Conservation (phyloP, 1,284 basidiomycete species). For the Tilletia indica region DNA sequence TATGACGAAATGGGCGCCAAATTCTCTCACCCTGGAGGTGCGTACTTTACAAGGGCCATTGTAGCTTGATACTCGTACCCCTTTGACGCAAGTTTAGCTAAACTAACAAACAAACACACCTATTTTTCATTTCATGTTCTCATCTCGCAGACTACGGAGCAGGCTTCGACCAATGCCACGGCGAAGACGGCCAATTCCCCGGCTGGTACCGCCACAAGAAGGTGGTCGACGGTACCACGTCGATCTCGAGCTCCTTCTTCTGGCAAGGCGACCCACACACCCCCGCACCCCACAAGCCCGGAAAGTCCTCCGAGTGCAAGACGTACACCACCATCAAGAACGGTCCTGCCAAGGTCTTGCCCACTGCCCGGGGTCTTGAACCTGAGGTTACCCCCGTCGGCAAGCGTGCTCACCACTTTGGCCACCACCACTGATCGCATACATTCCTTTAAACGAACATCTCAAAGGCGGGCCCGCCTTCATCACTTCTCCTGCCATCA, state of each 20-base stretch:
- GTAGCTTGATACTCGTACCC: too few species aligned
- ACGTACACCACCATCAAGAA: conserved; percentile 16
- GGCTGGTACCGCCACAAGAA: conserved; percentile 12
- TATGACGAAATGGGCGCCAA: conserved; percentile 9
- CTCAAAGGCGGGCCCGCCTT: too few species aligned
- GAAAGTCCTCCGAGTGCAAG: conserved; percentile 20
- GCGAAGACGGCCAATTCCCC: conserved; percentile 11
- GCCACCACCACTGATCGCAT: conserved; percentile 15
- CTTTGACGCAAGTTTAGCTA: too few species aligned
- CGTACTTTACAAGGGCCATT: not conserved
- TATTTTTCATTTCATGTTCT: too few species aligned
- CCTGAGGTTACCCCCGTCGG: not conserved
- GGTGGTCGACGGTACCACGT: not conserved
- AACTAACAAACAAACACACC: too few species aligned
- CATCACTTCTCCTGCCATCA: too few species aligned
- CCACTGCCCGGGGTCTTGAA: not conserved
- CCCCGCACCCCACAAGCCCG: conserved; percentile 20
- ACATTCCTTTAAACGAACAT: too few species aligned
- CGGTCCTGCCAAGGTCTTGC: conserved; percentile 15
- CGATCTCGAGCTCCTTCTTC: conserved; percentile 15
- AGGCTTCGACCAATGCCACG: conserved; percentile 22
- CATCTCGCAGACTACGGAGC: conserved; percentile 15
- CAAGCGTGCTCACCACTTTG: conserved; percentile 11
- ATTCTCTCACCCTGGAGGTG: not conserved
- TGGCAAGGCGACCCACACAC: conserved; percentile 20